Evolutionary conservation across 768 basidiomycete genomes (phyloP), one percentile per base, ranked within the genome.

Genomic region (Hemileccinum rubropunctum): DNA sequence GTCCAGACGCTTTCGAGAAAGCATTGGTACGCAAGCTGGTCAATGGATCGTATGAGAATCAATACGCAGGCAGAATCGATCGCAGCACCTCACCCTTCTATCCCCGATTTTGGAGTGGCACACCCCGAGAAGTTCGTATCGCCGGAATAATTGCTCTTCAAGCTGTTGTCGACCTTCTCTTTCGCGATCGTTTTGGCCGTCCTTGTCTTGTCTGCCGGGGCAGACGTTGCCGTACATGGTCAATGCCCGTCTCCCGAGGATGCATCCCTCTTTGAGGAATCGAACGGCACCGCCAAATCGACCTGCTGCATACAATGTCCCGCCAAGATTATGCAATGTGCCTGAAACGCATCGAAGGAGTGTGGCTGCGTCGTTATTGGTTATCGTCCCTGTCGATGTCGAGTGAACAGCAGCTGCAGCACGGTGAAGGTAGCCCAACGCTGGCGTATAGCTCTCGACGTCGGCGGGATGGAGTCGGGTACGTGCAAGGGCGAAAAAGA

Each of bases 61-160:
- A n/a, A 20, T 13, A 7, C n/a, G 30, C 0, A 1, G 12, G 18
- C 51, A 47, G 38, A 45, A 44, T 35, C 14, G 47, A 54, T 21
- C n/a, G 23, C 12, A 53, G 23, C 12, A 52, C 44, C 74, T 27
- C 39, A 90, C 93, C 77, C 79, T 80, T 18, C 86, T 76, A 56
- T 95, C 87, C 0, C 85, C 86, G 23, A 83, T 82, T 65, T 89
- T 93, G 26, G 79, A 76, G 60, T 82, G 83, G 63, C 90, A 92
- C 4, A 86, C 81, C 0, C 80, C 92, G 21, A 95, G 71, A 27
- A 95, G 65, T 68, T 97, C 91, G 79, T 85, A 95, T 40, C 92
- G 72, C 18, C 84, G 76, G 54, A 77, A 79, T 23, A 93, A 57
- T 52, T 86, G 83, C 28, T 83, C 81, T 50, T 81, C 77, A 2